Percentiles rank a stretch among this genome's conserved stretches.
Evolutionary conservation across 768 basidiomycete genomes (phyloP).

Genomic region (Russula emetica): DNA sequence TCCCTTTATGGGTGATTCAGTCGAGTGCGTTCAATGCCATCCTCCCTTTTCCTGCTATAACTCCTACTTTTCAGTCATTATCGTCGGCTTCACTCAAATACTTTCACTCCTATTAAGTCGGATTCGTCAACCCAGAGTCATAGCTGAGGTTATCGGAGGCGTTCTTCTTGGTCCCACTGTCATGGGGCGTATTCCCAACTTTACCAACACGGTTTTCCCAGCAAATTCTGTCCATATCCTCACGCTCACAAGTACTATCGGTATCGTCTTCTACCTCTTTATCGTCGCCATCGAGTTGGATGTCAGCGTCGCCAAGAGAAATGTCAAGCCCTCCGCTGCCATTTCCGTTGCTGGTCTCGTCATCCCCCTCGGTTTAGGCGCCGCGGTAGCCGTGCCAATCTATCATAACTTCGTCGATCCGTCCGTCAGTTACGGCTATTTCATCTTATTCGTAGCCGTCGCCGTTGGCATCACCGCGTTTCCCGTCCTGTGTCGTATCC

Average conservation of each 20-base stretch:
- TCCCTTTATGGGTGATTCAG: constrained; percentile 75
- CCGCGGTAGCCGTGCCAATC: constrained; percentile 65
- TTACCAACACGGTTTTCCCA: constrained; percentile 44
- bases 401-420: constrained; percentile 63
- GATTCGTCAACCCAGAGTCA: constrained; percentile 87
- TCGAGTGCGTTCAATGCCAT: constrained; percentile 45
- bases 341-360: constrained; percentile 67
- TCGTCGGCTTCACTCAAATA: constrained; percentile 73
- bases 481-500: constrained; percentile 79
- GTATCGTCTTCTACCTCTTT: constrained; percentile 75
- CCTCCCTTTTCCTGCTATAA: neutral
- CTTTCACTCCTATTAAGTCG: constrained; percentile 59
- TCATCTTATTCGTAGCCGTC: constrained; percentile 81
- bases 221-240: constrained; percentile 49
- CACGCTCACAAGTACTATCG: constrained; percentile 69
- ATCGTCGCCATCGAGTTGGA: constrained; percentile 85
- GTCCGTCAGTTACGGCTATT: constrained; percentile 67
- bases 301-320: constrained; percentile 58
- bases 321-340: constrained; percentile 50
- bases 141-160: constrained; percentile 89
- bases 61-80: constrained; percentile 51
- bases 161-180: constrained; percentile 70
- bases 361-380: constrained; percentile 78
- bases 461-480: constrained; percentile 80
- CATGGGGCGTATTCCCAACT: constrained; percentile 76